Base-by-base conservation (phyloP, 2,329 filamentous ascomycete species). In the Cercospora sojina region DNA sequence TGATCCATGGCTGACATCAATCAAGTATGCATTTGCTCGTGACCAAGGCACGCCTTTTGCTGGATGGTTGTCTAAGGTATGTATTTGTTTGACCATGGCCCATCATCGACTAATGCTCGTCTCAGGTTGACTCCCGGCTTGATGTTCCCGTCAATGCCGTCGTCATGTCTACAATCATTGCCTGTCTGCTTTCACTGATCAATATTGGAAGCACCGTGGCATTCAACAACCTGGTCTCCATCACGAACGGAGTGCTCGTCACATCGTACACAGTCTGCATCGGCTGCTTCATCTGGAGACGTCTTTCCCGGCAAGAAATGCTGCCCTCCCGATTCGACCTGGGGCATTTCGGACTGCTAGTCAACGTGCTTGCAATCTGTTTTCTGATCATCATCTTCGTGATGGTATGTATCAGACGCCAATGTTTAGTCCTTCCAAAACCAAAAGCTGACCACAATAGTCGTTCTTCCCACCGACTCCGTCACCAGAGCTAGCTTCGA, bases 201-300 rank as follows among this genome's bases (percentile, higher is more conserved):
- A 78, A 77, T 38, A 67, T 79, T 23, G 77, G 75, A 35, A 74
- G 74, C 35, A 79, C 77, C 27, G 77, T 78, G n/a, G 79, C 77
- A 23, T 77, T 83, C 60, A 76, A 78, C 65, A 78, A 78, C 49
- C 79, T 80, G 41, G 74, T 81, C 18, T 67, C 67, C 12, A 65
- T 69, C 8, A 62, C 59, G 18, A 77, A 75, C 4, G 75, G 77
- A 8, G 77, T 73, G 7, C 78, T 79, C 2, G 71, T 79, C 10
- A 55, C 68, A 20, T 67, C 69, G 8, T 73, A 73, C 57, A 64
- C 67, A 5, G 61, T 71, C 35, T 67, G 63, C 29, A 73, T 73
- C 32, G 66, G 65, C 31, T 73, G 71, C 56, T 59, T 72, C n/a
- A 60, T 72, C 1, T 67, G 64, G 64, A 70, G 70, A 32, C 59